Percentiles rank a stretch among this genome's conserved stretches.
These are phyloP conservation scores for Sclerotinia borealis DNA, from an alignment of 2,329 filamentous ascomycete genomes.

Conservation along the genomic window DNA sequence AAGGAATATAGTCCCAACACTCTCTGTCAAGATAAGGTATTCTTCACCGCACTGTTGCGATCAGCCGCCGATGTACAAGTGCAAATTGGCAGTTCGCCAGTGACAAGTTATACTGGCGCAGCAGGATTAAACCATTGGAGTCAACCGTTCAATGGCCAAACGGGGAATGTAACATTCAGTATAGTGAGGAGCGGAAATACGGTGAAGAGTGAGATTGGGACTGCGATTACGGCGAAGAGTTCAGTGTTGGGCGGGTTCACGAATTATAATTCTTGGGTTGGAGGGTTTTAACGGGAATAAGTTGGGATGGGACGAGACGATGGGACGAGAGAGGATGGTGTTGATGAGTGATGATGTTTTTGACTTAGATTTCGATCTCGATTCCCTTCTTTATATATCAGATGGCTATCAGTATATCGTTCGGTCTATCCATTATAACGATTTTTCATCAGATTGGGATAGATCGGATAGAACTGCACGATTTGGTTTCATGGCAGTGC, in stretches of 20 bases:
- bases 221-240: conserved; percentile 24
- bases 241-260: conserved; percentile 20
- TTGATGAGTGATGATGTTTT: neutral
- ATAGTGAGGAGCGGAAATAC: conserved; percentile 24
- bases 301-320: neutral
- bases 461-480: neutral
- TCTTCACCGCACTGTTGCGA: conserved; percentile 30
- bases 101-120: conserved; percentile 16
- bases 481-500: neutral
- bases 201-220: conserved; percentile 22
- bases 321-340: neutral
- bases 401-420: neutral
- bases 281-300: conserved; percentile 20
- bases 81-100: conserved; percentile 28
- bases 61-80: conserved; percentile 29
- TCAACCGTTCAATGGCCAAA: conserved; percentile 30
- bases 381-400: neutral
- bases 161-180: conserved; percentile 30
- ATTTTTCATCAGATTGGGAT: neutral
- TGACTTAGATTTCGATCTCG: neutral
- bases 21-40: conserved; percentile 32
- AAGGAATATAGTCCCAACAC: conserved; percentile 21
- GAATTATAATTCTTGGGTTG: conserved; percentile 29
- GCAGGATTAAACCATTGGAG: conserved; percentile 26
- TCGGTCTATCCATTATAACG: neutral